Conservation (phyloP, 768 basidiomycete species). For the Amyloporia xantha region DNA sequence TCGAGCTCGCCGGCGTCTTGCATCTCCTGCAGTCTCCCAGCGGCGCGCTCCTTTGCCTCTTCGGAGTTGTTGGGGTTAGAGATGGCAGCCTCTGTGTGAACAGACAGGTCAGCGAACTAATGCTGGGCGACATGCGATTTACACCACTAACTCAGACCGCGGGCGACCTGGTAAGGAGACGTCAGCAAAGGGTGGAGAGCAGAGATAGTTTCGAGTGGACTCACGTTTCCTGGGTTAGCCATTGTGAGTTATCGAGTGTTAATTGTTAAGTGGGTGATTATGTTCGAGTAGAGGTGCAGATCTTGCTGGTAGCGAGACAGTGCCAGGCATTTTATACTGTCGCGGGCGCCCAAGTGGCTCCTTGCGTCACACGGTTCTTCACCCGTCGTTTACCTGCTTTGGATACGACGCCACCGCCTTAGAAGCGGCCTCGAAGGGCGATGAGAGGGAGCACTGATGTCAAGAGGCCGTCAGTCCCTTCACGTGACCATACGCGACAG, state of each 20-base stretch:
- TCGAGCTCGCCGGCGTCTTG: constrained; percentile 9
- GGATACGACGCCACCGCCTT: neutral
- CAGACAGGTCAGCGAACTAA: neutral
- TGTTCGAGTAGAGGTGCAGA: neutral
- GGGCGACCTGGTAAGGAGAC: constrained; percentile 7
- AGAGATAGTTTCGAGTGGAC: too few relatives aligned
- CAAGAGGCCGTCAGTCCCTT: neutral
- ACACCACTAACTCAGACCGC: constrained; percentile 13
- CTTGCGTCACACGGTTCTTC: neutral
- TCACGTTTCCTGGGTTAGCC: constrained; percentile 12
- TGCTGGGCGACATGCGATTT: neutral
- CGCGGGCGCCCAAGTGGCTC: neutral
- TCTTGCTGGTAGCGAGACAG: too few relatives aligned
- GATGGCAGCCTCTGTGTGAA: constrained; percentile 35
- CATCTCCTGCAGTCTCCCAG: constrained; percentile 36
- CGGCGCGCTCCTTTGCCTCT: constrained; percentile 45
- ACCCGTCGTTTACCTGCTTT: neutral
- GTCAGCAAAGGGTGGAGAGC: neutral
- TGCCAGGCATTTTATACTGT: neutral
- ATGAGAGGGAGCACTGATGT: neutral
- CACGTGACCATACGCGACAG: too few relatives aligned
- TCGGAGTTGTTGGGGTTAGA: constrained; percentile 49
- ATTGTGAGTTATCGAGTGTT: neutral
- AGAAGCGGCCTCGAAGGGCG: neutral
- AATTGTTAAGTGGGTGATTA: neutral